Conservation (phyloP, 805 yeast genomes). For the Kodamaea hsintzibuensis region DNA sequence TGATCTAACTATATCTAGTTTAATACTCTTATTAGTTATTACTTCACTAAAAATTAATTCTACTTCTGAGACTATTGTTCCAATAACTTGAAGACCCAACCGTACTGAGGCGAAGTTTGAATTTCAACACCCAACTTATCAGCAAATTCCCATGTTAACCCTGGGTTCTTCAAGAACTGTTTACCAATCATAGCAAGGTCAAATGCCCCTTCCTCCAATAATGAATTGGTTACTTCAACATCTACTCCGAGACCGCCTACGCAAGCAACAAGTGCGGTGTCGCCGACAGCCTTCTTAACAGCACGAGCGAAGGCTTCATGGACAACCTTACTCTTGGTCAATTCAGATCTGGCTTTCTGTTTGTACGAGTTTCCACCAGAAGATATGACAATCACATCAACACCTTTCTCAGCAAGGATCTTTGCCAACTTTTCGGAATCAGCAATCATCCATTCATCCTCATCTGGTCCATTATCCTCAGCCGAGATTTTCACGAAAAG, state of each 20-base stretch:
- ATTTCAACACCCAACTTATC: constrained; percentile 45
- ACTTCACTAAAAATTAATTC: too few relatives aligned
- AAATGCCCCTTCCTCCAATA: constrained; percentile 41
- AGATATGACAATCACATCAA: constrained; percentile 55
- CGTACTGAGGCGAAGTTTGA: constrained; percentile 31
- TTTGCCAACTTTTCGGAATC: constrained; percentile 45
- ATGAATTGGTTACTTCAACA: constrained; percentile 37
- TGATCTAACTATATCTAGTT: too few relatives aligned
- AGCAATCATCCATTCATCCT: constrained; percentile 44
- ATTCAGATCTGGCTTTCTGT: constrained; percentile 24
- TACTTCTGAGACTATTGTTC: background rate
- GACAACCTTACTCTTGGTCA: background rate
- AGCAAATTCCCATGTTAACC: constrained; percentile 51
- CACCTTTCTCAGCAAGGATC: constrained; percentile 43
- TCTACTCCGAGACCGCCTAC: constrained; percentile 45
- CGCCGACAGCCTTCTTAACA: constrained; percentile 47
- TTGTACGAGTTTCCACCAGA: constrained; percentile 49
- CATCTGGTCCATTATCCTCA: constrained; percentile 37
- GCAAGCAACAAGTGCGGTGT: constrained; percentile 41
- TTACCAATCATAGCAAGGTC: constrained; percentile 52
- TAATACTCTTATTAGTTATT: too few relatives aligned
- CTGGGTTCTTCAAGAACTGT: constrained; percentile 49
- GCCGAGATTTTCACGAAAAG: constrained; percentile 50
- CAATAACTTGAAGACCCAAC: constrained; percentile 17
- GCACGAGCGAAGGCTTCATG: constrained; percentile 35